phyloP scores from a whole-genome alignment of 306 rosid genomes.

The cucumber (Cucumis sativus) region Cucumber_9930_V3 NC_026661.2:17137001-17137500 shows the following conservation, averaged over 20 bases:
- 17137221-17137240: not conserved
- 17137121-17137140: too few species aligned
- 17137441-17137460: slow-evolving; percentile 54
- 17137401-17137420: slow-evolving; percentile 9
- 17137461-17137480: slow-evolving; percentile 62
- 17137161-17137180: not conserved
- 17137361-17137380: not conserved
- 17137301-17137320: not conserved
- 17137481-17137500: slow-evolving; percentile 48
- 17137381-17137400: not conserved
- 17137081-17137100: too few species aligned
- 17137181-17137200: not conserved
- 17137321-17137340: not conserved
- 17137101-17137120: too few species aligned
- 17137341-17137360: not conserved
- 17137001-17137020: too few species aligned
- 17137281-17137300: not conserved
- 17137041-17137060: too few species aligned
- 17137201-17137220: not conserved
- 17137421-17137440: slow-evolving; percentile 73
- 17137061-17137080: too few species aligned
- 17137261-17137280: not conserved
- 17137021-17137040: too few species aligned
- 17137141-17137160: not conserved
- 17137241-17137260: not conserved